Conservation (phyloP, 1,284 basidiomycete species). For the Cystobasidium slooffiae region DNA sequence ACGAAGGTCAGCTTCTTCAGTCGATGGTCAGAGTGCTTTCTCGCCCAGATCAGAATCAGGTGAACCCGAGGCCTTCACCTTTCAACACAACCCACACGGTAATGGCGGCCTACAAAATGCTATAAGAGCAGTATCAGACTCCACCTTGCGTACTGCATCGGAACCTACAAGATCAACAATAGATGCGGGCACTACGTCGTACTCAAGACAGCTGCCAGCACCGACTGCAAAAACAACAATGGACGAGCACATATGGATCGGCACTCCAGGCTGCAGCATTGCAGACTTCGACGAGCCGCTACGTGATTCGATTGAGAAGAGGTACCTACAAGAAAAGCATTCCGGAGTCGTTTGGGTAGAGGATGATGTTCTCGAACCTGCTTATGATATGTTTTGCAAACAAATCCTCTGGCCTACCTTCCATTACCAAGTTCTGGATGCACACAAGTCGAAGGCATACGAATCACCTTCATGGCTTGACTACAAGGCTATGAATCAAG, state of each 20-base stretch:
- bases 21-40: neutral
- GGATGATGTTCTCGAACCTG: slow-evolving; percentile 65
- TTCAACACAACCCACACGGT: slow-evolving; percentile 65
- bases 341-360: slow-evolving; percentile 78
- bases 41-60: neutral
- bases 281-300: slow-evolving; percentile 67
- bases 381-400: slow-evolving; percentile 86
- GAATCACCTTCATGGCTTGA: slow-evolving; percentile 74
- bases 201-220: slow-evolving; percentile 8
- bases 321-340: slow-evolving; percentile 65
- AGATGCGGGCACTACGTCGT: slow-evolving; percentile 1
- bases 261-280: slow-evolving; percentile 72
- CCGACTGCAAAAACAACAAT: slow-evolving; percentile 21
- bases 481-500: slow-evolving; percentile 79
- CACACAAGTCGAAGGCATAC: slow-evolving; percentile 78
- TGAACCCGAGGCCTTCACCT: slow-evolving; percentile 42
- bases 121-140: slow-evolving; percentile 62
- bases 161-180: slow-evolving; percentile 23
- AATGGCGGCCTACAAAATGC: slow-evolving; percentile 82
- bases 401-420: slow-evolving; percentile 86
- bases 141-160: slow-evolving; percentile 59
- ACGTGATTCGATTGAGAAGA: slow-evolving; percentile 65
- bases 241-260: slow-evolving; percentile 66
- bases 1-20: slow-evolving; percentile 20
- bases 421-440: slow-evolving; percentile 78